A percentile compares a stretch with the other conserved stretches of the same genome.
phyloP scores from a whole-genome alignment of 352 stramenopile genomes.

The Globisporangium takayamanum region DNA sequence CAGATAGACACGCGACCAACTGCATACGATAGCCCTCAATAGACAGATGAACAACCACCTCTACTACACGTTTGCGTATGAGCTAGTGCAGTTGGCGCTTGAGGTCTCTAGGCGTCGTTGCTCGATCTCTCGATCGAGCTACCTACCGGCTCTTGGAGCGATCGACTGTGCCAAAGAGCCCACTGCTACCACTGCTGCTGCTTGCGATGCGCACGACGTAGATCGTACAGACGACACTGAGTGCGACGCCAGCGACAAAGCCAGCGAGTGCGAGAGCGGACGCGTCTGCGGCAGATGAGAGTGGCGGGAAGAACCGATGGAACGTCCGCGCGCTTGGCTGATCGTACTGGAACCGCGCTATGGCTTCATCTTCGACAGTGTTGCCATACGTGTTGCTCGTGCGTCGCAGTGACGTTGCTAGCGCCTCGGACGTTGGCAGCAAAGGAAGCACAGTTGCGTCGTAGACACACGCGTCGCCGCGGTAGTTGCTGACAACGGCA shows the following conservation, averaged over 20 bases:
- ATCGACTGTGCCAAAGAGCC: slow-evolving; percentile 6
- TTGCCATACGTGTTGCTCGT: slow-evolving; percentile 2
- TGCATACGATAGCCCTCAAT: neutral
- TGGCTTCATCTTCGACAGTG: neutral
- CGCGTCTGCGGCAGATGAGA: slow-evolving; percentile 20
- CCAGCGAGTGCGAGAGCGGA: slow-evolving; percentile 26
- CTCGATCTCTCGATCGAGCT: neutral
- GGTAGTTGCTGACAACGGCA: slow-evolving; percentile 69
- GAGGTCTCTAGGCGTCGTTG: too few species aligned
- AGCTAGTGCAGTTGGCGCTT: too few species aligned
- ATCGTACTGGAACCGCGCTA: neutral
- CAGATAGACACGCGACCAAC: neutral
- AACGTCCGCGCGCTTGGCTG: slow-evolving; percentile 5
- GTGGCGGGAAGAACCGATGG: slow-evolving; percentile 17
- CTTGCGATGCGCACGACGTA: slow-evolving; percentile 58
- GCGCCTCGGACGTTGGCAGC: neutral
- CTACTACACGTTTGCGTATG: neutral
- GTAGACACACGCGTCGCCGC: slow-evolving; percentile 51
- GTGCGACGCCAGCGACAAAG: slow-evolving; percentile 31
- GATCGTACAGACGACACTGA: slow-evolving; percentile 41
- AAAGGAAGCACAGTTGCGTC: slow-evolving; percentile 20
- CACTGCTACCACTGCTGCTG: slow-evolving; percentile 6
- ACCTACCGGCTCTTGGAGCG: slow-evolving; percentile 22
- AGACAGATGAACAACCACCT: neutral
- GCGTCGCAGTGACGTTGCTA: slow-evolving; percentile 19